phyloP scores from a whole-genome alignment of 1,284 basidiomycete genomes.

The Peniophora sp. region DNA sequence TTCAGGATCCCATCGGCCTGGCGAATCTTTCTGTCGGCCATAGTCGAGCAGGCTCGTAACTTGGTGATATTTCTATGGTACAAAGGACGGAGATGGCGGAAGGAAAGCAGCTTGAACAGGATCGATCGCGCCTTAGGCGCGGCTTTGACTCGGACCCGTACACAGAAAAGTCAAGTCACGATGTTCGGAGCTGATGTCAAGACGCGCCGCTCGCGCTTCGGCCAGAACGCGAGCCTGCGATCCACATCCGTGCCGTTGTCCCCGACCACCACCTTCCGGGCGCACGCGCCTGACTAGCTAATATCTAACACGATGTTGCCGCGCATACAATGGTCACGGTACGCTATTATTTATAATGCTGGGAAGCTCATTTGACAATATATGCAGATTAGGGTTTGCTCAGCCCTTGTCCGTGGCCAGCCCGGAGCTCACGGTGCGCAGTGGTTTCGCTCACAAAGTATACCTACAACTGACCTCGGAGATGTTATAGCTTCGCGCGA shows the following conservation, averaged over 20 bases:
- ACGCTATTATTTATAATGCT: too few species aligned
- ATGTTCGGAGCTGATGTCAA: too few species aligned
- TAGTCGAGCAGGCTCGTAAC: not conserved
- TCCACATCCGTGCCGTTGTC: too few species aligned
- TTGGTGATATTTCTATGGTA: constrained; percentile 5
- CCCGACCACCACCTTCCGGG: too few species aligned
- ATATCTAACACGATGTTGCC: too few species aligned
- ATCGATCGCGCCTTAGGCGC: constrained; percentile 2
- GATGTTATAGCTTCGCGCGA: constrained; percentile 31
- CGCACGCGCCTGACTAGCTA: too few species aligned
- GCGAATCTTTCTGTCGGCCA: constrained; percentile 11
- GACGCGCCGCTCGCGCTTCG: too few species aligned
- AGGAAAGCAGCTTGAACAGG: constrained; percentile 3
- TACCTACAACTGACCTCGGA: not conserved
- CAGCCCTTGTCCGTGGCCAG: constrained; percentile 4
- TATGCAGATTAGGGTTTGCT: not conserved
- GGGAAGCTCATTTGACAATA: too few species aligned
- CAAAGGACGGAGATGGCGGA: not conserved
- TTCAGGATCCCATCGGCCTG: constrained; percentile 11
- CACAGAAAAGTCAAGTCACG: too few species aligned
- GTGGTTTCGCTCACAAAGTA: not conserved
- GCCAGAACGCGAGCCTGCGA: too few species aligned
- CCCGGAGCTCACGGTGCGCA: constrained; percentile 11
- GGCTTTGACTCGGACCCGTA: constrained; percentile 3
- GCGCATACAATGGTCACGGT: too few species aligned